These are phyloP conservation scores for Trichoderma arundinaceum DNA, from an alignment of 2,329 filamentous ascomycete species.

Conservation along the genomic window DNA sequence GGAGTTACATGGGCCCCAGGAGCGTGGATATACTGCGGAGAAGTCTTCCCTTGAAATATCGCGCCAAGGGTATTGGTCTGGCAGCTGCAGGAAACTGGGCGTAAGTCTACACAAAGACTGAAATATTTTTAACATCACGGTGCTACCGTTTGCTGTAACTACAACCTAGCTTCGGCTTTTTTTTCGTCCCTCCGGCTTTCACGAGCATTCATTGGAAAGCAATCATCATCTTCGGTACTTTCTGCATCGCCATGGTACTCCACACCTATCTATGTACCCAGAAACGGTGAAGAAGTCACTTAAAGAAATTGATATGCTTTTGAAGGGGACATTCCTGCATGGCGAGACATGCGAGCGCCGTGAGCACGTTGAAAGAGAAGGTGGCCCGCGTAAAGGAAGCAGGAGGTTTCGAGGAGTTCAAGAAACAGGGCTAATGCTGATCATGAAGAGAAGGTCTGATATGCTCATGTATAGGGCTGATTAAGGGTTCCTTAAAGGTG, in stretches of 20 bases:
- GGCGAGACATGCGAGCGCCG: conserved; percentile 3
- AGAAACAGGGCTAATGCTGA: not conserved
- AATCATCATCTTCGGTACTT: conserved; percentile 13
- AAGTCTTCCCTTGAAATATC: conserved; percentile 16
- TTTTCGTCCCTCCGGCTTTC: conserved; percentile 43
- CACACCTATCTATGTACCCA: conserved; percentile 11
- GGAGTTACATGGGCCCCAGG: conserved; percentile 17
- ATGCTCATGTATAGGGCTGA: too few relatives aligned
- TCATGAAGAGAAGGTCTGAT: conserved; percentile 15
- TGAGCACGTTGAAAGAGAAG: conserved; percentile 14
- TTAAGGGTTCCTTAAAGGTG: not conserved
- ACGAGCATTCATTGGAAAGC: conserved; percentile 28
- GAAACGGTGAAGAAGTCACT: conserved; percentile 12
- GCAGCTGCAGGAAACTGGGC: conserved; percentile 52
- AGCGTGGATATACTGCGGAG: conserved; percentile 20
- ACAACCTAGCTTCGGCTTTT: conserved; percentile 48
- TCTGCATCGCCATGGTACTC: conserved; percentile 16
- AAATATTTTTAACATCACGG: not conserved
- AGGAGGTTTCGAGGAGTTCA: not conserved
- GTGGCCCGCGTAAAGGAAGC: conserved; percentile 1
- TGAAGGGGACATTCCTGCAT: not conserved
- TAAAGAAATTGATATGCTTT: conserved; percentile 12
- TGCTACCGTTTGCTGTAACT: conserved; percentile 30
- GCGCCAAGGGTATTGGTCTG: conserved; percentile 57
- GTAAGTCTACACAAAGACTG: not conserved